Evolutionary conservation across 176 grass and related monocot genomes (phyloP).

Genomic region (Alloteropsis semialata): DNA sequence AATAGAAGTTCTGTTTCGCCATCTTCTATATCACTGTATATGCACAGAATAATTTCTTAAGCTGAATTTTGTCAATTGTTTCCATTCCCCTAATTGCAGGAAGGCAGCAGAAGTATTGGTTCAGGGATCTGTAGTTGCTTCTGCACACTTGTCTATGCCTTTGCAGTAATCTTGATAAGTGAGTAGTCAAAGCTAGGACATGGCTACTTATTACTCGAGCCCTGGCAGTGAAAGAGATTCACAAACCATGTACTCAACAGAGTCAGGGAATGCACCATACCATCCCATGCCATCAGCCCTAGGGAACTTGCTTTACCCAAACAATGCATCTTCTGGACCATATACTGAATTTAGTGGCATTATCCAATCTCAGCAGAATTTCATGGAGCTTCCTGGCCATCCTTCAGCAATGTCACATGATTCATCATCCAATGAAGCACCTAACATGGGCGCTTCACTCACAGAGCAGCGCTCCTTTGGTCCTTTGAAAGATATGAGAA

Average conservation of each 20-base stretch:
- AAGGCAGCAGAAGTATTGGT: conserved; percentile 10
- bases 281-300: conserved; percentile 59
- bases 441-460: conserved; percentile 50
- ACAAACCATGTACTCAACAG: conserved; percentile 51
- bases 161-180: conserved; percentile 18
- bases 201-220: conserved; percentile 77
- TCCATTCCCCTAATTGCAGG: conserved; percentile 10
- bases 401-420: conserved; percentile 50
- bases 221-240: conserved; percentile 68
- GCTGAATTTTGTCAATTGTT: not conserved
- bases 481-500: conserved; percentile 69
- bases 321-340: conserved; percentile 51
- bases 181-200: conserved; percentile 43
- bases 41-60: not conserved
- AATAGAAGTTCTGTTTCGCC: not conserved
- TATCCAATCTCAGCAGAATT: conserved; percentile 56
- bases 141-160: conserved; percentile 9
- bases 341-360: conserved; percentile 65
- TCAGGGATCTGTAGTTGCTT: conserved; percentile 18
- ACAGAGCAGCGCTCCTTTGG: conserved; percentile 46
- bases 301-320: conserved; percentile 70
- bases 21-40: not conserved
- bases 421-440: conserved; percentile 48
- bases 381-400: conserved; percentile 51
- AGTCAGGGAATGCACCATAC: conserved; percentile 51